These are phyloP conservation scores for Fragilariopsis cylindrus DNA, from an alignment of 108 stramenopile species.

Conservation along the genomic window DNA sequence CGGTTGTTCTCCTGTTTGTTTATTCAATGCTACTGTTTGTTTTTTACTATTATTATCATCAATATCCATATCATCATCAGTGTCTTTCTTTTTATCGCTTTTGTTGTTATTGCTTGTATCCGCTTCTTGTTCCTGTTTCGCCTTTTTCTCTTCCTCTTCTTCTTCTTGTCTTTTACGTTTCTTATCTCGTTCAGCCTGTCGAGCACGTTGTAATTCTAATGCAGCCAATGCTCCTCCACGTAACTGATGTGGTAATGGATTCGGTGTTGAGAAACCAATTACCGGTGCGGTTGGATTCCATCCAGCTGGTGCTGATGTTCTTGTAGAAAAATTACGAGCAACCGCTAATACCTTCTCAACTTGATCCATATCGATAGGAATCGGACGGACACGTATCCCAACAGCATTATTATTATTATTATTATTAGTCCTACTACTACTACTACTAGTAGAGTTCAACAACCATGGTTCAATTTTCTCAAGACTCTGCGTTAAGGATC, in stretches of 20 bases:
- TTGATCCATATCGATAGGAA: constrained; percentile 62
- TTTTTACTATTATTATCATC: constrained; percentile 19
- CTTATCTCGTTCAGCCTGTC: constrained; percentile 44
- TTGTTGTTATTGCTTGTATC: constrained; percentile 24
- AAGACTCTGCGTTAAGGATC: constrained; percentile 68
- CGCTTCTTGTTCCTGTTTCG: constrained; percentile 23
- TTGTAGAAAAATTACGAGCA: constrained; percentile 60
- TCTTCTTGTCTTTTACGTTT: constrained; percentile 50
- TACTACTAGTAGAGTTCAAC: constrained; percentile 10
- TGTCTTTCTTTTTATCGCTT: constrained; percentile 15
- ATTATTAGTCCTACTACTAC: not conserved
- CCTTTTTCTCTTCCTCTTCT: constrained; percentile 41
- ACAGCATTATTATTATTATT: not conserved
- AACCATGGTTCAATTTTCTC: constrained; percentile 57
- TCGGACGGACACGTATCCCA: constrained; percentile 46
- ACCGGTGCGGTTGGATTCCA: constrained; percentile 85
- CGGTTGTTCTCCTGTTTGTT: constrained; percentile 1
- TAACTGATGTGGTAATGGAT: constrained; percentile 83
- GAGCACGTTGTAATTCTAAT: constrained; percentile 68
- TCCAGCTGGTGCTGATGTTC: constrained; percentile 79
- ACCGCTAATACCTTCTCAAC: constrained; percentile 66
- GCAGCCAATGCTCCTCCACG: constrained; percentile 79
- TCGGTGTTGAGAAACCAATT: constrained; percentile 80
- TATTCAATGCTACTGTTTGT: not conserved
- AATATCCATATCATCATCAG: constrained; percentile 4